Base-by-base conservation (phyloP, 495 filamentous ascomycete species). In the Penicillium paxilli region DNA sequence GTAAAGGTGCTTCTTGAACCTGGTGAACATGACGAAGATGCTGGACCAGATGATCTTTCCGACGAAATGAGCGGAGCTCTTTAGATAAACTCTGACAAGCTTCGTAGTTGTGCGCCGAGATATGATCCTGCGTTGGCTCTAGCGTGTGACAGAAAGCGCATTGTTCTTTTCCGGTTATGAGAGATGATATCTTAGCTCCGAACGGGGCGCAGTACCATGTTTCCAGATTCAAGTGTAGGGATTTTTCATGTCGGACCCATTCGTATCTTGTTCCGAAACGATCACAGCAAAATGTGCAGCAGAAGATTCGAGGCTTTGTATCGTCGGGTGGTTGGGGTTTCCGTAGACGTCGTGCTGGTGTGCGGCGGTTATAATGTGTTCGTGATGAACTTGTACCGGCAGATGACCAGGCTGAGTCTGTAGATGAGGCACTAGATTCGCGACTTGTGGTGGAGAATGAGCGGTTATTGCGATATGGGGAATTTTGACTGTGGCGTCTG, bases 11-110 rank as follows among this genome's bases (percentile, higher is more conserved):
- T 49, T 87, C 84, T 49, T 83, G 82, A 49, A 83, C 79, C 30
- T 78, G 71, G 63, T 93, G 89, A 17, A 89, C 81, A 3, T 90
- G 77, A 26, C 86, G 80, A 14, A 93, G 70, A 60, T 93, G 89
- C 56, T 93, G 89, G 5, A 85, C 74, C 0, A 93, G 77, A 64
- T 93, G 89, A 59, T 91, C 89, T 67, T 92, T 93, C n/a, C 89
- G 80, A 52, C 87, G 89, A 63, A 91, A 93, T 4, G 84, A 87
- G 8, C 87, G 80, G 32, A 83, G 79, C 12, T 85, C 76, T 57
- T 86, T 83, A 3, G 49, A 52, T 4, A 51, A 24, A 12, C 46
- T 44, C 44, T 82, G 79, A 57, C 89, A 92, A 11, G 80, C 69
- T 1, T 76, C 73, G 63, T 86, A 81, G 57, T 86, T 87, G 66